Conservation (phyloP, 768 basidiomycete species). For the Sarcomyxa edulis region DNA sequence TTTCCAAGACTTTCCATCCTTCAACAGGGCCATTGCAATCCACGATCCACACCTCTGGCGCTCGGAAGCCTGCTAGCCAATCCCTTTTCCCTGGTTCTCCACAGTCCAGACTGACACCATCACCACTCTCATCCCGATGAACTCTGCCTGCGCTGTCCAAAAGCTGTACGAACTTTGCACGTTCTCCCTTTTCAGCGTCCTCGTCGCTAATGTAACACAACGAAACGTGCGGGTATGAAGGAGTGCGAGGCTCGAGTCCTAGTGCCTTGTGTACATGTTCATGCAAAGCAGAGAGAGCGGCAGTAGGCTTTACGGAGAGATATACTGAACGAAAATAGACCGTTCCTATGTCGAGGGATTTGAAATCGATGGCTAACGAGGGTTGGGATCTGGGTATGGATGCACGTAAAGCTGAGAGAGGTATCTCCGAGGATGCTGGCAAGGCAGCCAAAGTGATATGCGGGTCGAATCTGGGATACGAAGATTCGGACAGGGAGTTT, state of each 20-base stretch:
- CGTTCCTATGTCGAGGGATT: conserved; percentile 48
- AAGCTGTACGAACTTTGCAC: conserved; percentile 39
- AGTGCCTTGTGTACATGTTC: conserved; percentile 33
- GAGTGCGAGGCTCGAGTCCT: conserved; percentile 39
- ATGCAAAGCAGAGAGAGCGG: conserved; percentile 45
- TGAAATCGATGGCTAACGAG: conserved; percentile 41
- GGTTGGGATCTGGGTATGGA: conserved; percentile 30
- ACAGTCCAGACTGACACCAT: conserved; percentile 26
- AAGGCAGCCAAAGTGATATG: conserved; percentile 65
- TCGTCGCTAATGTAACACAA: conserved; percentile 66
- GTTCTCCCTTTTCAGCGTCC: conserved; percentile 49
- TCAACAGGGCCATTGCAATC: conserved; percentile 57
- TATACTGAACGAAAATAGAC: conserved; percentile 73
- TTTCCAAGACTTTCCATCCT: conserved; percentile 47
- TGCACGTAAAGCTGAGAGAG: conserved; percentile 28
- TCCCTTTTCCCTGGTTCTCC: conserved; percentile 18
- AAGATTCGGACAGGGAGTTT: conserved; percentile 21
- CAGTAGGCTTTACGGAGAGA: conserved; percentile 40
- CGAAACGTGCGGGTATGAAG: conserved; percentile 67
- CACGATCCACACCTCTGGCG: conserved; percentile 54
- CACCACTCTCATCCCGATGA: conserved; percentile 10
- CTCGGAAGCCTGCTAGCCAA: conserved; percentile 38
- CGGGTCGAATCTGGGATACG: conserved; percentile 60
- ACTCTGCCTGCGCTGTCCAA: conserved; percentile 33
- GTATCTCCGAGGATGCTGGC: conserved; percentile 20